A percentile compares a stretch with the other conserved stretches of the same genome.
phyloP scores from a whole-genome alignment of 495 filamentous ascomycete genomes.

The Lineolata rhizophorae region DNA sequence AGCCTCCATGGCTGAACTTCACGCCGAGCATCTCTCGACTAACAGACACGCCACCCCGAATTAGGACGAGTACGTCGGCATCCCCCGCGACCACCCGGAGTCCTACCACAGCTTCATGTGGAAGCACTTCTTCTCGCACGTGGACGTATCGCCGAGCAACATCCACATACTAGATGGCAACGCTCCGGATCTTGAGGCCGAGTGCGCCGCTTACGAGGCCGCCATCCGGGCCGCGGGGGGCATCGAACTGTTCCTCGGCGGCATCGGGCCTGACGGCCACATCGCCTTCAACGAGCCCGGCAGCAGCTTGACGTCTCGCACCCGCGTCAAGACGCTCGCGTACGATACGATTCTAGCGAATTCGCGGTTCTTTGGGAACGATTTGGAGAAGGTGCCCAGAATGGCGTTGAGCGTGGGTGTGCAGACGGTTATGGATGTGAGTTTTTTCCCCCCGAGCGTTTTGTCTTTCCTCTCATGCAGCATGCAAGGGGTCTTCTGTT shows the following conservation, averaged over 20 bases:
- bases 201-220: constrained; percentile 59
- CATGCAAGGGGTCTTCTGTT: too few species aligned
- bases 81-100: constrained; percentile 62
- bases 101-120: constrained; percentile 86
- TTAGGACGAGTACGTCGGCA: constrained; percentile 79
- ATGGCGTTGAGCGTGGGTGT: constrained; percentile 77
- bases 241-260: constrained; percentile 70
- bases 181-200: constrained; percentile 48
- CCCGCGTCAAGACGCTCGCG: constrained; percentile 66
- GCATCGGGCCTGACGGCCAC: constrained; percentile 70
- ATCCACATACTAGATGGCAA: constrained; percentile 78
- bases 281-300: constrained; percentile 85
- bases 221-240: constrained; percentile 54
- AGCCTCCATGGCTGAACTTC: neutral
- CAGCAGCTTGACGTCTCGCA: constrained; percentile 54
- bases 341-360: constrained; percentile 78
- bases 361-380: constrained; percentile 59
- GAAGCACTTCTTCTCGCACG: constrained; percentile 73
- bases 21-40: constrained; percentile 1
- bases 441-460: constrained; percentile 3
- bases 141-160: constrained; percentile 57
- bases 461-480: neutral
- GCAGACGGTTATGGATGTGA: constrained; percentile 56
- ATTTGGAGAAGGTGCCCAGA: constrained; percentile 49
- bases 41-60: constrained; percentile 1